Base-by-base conservation (phyloP, 1,284 basidiomycete species). In the Trichosporon faecale region DNA sequence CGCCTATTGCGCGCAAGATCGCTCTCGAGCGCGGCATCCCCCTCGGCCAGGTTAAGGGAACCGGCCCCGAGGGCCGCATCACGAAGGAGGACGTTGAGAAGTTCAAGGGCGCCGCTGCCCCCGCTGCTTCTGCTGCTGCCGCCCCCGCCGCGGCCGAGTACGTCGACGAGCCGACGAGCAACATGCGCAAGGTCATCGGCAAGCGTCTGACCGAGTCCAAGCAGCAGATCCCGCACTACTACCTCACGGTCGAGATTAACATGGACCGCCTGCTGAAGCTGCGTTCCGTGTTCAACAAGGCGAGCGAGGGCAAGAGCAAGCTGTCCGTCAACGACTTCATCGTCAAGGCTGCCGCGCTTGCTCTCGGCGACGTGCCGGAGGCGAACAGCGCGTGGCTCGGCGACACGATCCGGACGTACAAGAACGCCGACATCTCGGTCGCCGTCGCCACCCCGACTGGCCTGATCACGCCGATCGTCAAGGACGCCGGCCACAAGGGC, bases 291-390 rank as follows among this genome's bases (percentile, higher is more conserved):
- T 99, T 99, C 87, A 99, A 99, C 88, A 85, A 85, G 76, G 87
- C 87, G 66, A 91, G 91, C 82, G 94, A 95, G 80, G 86, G 88
- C 72, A 85, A 86, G 81, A 89, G 90, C 66, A 99, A 99, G 87
- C 88, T 99, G 72, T 95, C 93, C 74, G 94, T 99, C 70, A 98
- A 98, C 83, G 97, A 99, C 86, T 99, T 99, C 82, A 90, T 99
- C 78, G 90, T 98, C 83, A 99, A 99, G 86, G 97, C 94, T 6
- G 90, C 92, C 60, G 90, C 91, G 9, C 91, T 94, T 75, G 96
- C 97, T 3, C 88, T 98, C 69, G 87, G 88, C 68, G 95, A 99
- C 81, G 96, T 99, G 35, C 97, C 97, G 68, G 97, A 99, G 83
- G 95, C 91, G 75, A 99, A 99, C 87, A 94, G 95, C 68, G 94